A percentile compares a stretch with the other conserved stretches of the same genome.
Evolutionary conservation across 345 rosid species (phyloP).

Genomic region (Cardamine resedifolia): DNA sequence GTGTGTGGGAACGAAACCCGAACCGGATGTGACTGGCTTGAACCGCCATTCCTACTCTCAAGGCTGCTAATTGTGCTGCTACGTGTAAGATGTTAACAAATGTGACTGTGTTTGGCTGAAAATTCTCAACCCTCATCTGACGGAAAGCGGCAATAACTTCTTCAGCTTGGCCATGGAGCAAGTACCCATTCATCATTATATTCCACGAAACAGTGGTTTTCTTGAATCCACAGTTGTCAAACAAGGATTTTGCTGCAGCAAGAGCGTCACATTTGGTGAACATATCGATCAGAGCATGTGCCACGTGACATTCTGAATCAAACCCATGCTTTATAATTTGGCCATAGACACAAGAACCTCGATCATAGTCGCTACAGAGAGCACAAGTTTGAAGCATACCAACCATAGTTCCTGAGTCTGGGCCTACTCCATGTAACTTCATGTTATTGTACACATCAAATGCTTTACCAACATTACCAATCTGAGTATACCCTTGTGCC

Average conservation of each 20-base stretch:
- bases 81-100: slow-evolving; percentile 56
- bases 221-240: slow-evolving; percentile 38
- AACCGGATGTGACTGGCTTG: slow-evolving; percentile 49
- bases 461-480: slow-evolving; percentile 42
- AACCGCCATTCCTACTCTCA: slow-evolving; percentile 50
- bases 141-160: slow-evolving; percentile 48
- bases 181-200: slow-evolving; percentile 53
- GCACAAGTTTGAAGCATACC: slow-evolving; percentile 52
- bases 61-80: slow-evolving; percentile 40
- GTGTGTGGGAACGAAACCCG: slow-evolving; percentile 43
- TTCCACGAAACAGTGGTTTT: slow-evolving; percentile 59
- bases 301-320: slow-evolving; percentile 46
- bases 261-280: slow-evolving; percentile 56
- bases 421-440: slow-evolving; percentile 38
- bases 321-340: slow-evolving; percentile 48
- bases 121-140: slow-evolving; percentile 47
- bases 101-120: slow-evolving; percentile 47
- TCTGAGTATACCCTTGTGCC: slow-evolving; percentile 51
- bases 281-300: slow-evolving; percentile 59
- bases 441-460: slow-evolving; percentile 44
- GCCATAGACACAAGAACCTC: slow-evolving; percentile 49
- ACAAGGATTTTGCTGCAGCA: slow-evolving; percentile 46
- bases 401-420: slow-evolving; percentile 60
- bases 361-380: slow-evolving; percentile 42
- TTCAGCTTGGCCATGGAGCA: slow-evolving; percentile 52